phyloP scores from a whole-genome alignment of 2,329 filamentous ascomycete species.

The Aspergillus caelatus region DNA sequence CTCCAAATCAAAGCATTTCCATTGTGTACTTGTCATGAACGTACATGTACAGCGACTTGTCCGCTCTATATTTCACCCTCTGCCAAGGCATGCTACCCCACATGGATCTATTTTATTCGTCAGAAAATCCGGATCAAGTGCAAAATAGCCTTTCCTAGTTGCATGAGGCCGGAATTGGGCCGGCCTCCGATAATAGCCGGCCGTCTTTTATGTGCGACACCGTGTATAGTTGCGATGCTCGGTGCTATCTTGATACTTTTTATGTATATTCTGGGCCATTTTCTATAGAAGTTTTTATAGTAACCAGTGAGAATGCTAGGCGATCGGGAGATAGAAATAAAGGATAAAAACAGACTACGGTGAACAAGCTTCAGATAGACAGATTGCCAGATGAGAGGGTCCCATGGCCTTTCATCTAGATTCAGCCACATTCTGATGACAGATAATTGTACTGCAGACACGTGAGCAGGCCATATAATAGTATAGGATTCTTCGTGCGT shows the following conservation, averaged over 20 bases:
- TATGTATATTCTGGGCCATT: neutral
- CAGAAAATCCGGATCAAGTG: slow-evolving; percentile 13
- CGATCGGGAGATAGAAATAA: neutral
- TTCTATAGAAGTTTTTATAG: neutral
- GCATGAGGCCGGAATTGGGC: slow-evolving; percentile 46
- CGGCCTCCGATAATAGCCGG: slow-evolving; percentile 44
- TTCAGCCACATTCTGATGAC: neutral
- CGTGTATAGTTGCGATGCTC: neutral
- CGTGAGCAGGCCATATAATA: neutral
- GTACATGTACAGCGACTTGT: slow-evolving; percentile 14
- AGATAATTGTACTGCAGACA: neutral
- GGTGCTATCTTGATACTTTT: neutral
- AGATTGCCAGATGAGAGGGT: neutral
- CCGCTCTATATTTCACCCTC: slow-evolving; percentile 23
- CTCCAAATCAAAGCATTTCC: neutral
- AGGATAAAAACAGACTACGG: neutral
- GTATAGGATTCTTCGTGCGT: neutral
- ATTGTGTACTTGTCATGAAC: neutral
- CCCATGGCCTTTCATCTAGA: neutral
- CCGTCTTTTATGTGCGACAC: slow-evolving; percentile 14
- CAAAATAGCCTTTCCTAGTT: slow-evolving; percentile 29
- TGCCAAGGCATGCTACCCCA: slow-evolving; percentile 23
- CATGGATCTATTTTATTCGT: slow-evolving; percentile 23
- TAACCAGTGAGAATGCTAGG: neutral
- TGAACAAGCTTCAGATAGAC: neutral